Evolutionary conservation across 164 flowering plant species (phyloP).

Genomic region (Chimonanthus salicifolius): DNA sequence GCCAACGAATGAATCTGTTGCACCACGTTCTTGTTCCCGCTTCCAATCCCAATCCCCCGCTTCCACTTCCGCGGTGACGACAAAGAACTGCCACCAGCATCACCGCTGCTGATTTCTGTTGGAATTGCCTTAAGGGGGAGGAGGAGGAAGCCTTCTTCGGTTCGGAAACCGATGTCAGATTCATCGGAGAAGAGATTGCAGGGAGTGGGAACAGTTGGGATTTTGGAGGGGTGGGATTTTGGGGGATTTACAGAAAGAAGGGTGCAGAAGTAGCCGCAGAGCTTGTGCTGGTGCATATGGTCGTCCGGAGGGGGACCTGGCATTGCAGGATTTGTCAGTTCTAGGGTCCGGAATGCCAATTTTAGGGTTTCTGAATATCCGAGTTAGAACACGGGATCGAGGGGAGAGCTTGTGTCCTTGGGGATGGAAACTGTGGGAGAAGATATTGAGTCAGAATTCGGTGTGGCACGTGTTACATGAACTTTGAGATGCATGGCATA

Average conservation of each 20-base stretch:
- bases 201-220: slow-evolving; percentile 17
- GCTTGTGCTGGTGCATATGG: slow-evolving; percentile 32
- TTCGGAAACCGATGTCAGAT: slow-evolving; percentile 16
- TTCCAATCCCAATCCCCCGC: slow-evolving; percentile 36
- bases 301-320: slow-evolving; percentile 7
- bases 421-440: too few relatives aligned
- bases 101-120: slow-evolving; percentile 4
- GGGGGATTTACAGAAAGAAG: slow-evolving; percentile 35
- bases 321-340: slow-evolving; percentile 5
- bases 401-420: too few relatives aligned
- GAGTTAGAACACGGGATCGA: too few relatives aligned
- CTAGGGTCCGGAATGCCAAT: slow-evolving; percentile 10
- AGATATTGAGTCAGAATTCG: too few relatives aligned
- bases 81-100: not conserved
- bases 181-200: slow-evolving; percentile 14
- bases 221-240: not conserved
- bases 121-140: slow-evolving; percentile 5
- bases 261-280: slow-evolving; percentile 57
- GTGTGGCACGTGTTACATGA: too few relatives aligned
- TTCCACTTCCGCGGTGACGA: slow-evolving; percentile 16
- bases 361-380: not conserved
- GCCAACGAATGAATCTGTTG: slow-evolving; percentile 49
- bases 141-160: slow-evolving; percentile 18
- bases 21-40: slow-evolving; percentile 50
- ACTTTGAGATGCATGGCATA: too few relatives aligned